A percentile compares a stretch with the other conserved stretches of the same genome.
These are phyloP conservation scores for Phylloporus sp. DNA, from an alignment of 768 basidiomycete genomes.

Conservation along the genomic window DNA sequence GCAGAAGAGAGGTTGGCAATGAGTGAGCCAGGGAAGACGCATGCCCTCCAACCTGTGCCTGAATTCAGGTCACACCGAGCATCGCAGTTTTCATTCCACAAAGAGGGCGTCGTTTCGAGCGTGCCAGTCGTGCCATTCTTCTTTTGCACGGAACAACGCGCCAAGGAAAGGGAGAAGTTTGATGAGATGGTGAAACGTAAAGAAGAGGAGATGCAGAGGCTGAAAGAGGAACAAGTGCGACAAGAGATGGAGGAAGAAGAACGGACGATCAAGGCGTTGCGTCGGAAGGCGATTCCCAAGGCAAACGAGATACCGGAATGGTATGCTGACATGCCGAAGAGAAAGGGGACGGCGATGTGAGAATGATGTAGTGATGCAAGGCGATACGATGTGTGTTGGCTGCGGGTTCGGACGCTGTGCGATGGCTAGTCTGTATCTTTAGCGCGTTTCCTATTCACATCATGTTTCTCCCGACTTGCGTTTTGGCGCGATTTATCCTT, in stretches of 20 bases:
- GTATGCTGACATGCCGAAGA: constrained; percentile 69
- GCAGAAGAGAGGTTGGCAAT: constrained; percentile 28
- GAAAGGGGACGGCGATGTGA: constrained; percentile 28
- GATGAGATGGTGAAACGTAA: constrained; percentile 53
- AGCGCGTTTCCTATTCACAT: constrained; percentile 19
- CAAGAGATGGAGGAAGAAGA: constrained; percentile 53
- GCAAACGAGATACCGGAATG: constrained; percentile 73
- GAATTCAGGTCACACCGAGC: constrained; percentile 54
- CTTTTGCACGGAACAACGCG: constrained; percentile 52
- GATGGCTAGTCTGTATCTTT: constrained; percentile 11
- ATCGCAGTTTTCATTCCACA: constrained; percentile 41
- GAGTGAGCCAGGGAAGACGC: constrained; percentile 22
- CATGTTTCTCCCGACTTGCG: neutral
- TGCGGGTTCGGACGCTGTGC: constrained; percentile 4
- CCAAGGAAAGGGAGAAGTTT: constrained; percentile 59
- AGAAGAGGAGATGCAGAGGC: constrained; percentile 47
- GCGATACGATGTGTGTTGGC: constrained; percentile 13
- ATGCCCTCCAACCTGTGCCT: constrained; percentile 35
- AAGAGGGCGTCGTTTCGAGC: constrained; percentile 43
- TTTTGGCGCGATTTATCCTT: neutral
- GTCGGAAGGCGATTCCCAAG: constrained; percentile 58
- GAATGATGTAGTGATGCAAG: constrained; percentile 14
- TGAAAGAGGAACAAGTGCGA: constrained; percentile 43
- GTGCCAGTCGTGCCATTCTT: constrained; percentile 30
- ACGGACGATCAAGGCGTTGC: constrained; percentile 53